phyloP scores from a whole-genome alignment of 805 yeast species.

The Schizosaccharomyces japonicus region DNA sequence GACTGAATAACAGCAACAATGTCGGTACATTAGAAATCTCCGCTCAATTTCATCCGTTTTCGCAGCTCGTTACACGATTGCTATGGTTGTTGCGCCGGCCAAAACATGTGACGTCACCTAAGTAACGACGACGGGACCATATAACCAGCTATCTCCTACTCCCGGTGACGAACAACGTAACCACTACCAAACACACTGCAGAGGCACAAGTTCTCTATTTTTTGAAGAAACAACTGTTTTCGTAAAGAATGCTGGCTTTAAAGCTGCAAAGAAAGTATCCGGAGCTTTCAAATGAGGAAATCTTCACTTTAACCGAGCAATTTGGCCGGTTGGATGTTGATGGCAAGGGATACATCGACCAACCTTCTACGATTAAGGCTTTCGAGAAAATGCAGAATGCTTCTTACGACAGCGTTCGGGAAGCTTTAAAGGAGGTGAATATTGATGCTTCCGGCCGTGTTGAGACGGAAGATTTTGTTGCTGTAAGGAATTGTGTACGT shows the following conservation, averaged over 20 bases:
- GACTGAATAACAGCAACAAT: no score
- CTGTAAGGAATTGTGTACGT: slow-evolving; percentile 30
- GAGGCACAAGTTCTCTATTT: neutral
- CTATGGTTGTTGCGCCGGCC: no score
- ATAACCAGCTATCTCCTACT: no score
- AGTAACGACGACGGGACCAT: no score
- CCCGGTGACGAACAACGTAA: no score
- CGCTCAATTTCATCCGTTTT: no score
- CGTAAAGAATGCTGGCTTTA: slow-evolving; percentile 1
- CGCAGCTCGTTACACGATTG: no score
- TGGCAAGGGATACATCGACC: slow-evolving; percentile 86
- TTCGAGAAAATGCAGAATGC: slow-evolving; percentile 52
- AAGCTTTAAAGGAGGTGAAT: slow-evolving; percentile 67
- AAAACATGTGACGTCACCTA: no score
- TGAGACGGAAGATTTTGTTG: slow-evolving; percentile 83
- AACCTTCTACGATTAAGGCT: slow-evolving; percentile 67
- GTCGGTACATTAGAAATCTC: no score
- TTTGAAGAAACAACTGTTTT: neutral
- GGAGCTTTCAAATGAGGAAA: slow-evolving; percentile 57
- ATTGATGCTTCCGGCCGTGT: slow-evolving; percentile 95
- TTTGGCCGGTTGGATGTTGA: slow-evolving; percentile 70
- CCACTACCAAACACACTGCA: no score
- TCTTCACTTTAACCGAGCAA: slow-evolving; percentile 63
- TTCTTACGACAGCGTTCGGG: slow-evolving; percentile 78
- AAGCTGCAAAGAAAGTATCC: slow-evolving; percentile 57